Evolutionary conservation across 2,329 filamentous ascomycete species (phyloP).

Genomic region (Aureobasidium lini): DNA sequence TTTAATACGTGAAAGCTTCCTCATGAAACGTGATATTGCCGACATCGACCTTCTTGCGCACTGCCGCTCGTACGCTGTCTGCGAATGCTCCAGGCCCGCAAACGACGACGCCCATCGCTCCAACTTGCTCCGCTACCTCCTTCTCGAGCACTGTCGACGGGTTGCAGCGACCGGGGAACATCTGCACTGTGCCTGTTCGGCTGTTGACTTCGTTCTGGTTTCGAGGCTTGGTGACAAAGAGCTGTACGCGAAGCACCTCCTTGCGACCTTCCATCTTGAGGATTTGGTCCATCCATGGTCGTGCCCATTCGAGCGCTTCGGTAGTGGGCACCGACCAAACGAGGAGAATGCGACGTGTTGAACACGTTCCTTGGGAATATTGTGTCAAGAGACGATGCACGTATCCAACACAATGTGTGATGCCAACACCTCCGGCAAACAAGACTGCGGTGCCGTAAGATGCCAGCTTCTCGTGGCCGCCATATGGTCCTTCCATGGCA

Average conservation of each 20-base stretch:
- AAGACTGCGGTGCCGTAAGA: conserved; percentile 74
- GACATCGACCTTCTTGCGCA: conserved; percentile 44
- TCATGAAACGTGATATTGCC: conserved; percentile 55
- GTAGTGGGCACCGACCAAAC: conserved; percentile 74
- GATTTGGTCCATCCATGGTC: conserved; percentile 58
- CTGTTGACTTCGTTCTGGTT: conserved; percentile 46
- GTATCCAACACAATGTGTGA: conserved; percentile 72
- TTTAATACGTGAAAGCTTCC: conserved; percentile 57
- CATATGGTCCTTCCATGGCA: conserved; percentile 69
- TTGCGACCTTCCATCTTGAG: conserved; percentile 51
- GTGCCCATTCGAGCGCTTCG: conserved; percentile 57
- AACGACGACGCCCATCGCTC: conserved; percentile 54
- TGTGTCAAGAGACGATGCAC: conserved; percentile 64
- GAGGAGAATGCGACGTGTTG: conserved; percentile 63
- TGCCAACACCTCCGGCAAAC: conserved; percentile 73
- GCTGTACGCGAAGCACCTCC: conserved; percentile 51
- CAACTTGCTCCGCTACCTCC: conserved; percentile 47
- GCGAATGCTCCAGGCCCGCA: conserved; percentile 58
- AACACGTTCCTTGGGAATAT: conserved; percentile 60
- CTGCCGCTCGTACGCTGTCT: conserved; percentile 52
- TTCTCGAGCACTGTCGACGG: conserved; percentile 50
- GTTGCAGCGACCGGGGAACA: conserved; percentile 53
- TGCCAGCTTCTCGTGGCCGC: conserved; percentile 60
- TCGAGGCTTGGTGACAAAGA: conserved; percentile 57
- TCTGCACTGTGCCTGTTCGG: conserved; percentile 52